A percentile compares a stretch with the other conserved stretches of the same genome.
These are phyloP conservation scores for Cornus florida DNA, from an alignment of 148 eudicot species.

Conservation along the genomic window DNA sequence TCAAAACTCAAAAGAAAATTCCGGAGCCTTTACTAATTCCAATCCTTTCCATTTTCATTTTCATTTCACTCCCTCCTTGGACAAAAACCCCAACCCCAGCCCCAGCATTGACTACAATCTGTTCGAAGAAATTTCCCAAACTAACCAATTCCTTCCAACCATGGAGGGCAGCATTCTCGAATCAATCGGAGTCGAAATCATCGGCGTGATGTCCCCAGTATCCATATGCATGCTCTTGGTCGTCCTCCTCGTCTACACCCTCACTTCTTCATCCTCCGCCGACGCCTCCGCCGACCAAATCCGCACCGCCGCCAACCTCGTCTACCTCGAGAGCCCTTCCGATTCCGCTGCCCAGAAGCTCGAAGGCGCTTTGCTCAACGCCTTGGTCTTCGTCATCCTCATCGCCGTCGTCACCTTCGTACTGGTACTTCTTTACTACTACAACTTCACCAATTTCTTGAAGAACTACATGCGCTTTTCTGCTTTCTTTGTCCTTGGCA, in stretches of 20 bases:
- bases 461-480: constrained; percentile 77
- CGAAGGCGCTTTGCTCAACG: constrained; percentile 79
- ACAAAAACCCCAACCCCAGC: too few relatives aligned
- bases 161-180: constrained; percentile 66
- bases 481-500: constrained; percentile 56
- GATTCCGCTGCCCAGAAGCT: constrained; percentile 66
- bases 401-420: constrained; percentile 73
- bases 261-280: constrained; percentile 25
- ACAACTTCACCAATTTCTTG: constrained; percentile 65
- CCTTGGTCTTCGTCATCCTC: constrained; percentile 66
- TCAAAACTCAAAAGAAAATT: too few relatives aligned
- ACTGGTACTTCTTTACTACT: constrained; percentile 74
- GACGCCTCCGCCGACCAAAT: constrained; percentile 24
- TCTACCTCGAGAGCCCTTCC: constrained; percentile 66
- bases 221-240: constrained; percentile 89
- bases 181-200: constrained; percentile 63
- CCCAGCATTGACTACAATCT: not conserved
- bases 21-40: too few relatives aligned
- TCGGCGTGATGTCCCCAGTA: constrained; percentile 78
- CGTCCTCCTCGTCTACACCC: constrained; percentile 48
- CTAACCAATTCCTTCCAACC: not conserved
- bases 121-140: not conserved
- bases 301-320: constrained; percentile 81
- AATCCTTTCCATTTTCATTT: too few relatives aligned
- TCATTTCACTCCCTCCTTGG: too few relatives aligned